Evolutionary conservation across 2,329 filamentous ascomycete species (phyloP).

Genomic region (Verticillium tricorpus): DNA sequence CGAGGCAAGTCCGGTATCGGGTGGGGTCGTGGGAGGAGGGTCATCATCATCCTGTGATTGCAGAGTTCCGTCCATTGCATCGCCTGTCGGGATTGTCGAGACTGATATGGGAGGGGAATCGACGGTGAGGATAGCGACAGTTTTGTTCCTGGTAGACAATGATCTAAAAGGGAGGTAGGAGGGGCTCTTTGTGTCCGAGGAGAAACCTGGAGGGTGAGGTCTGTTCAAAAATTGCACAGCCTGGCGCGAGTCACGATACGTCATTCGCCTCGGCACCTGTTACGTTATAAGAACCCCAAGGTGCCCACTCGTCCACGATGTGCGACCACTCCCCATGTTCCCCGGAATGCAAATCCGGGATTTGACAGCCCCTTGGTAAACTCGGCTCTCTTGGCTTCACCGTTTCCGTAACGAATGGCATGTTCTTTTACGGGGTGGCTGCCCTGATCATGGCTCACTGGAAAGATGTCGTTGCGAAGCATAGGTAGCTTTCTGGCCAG

Average conservation of each 20-base stretch:
- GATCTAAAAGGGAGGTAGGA: not conserved
- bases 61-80: slow-evolving; percentile 12
- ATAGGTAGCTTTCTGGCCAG: no score
- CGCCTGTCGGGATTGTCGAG: not conserved
- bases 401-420: not conserved
- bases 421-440: not conserved
- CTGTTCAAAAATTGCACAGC: not conserved
- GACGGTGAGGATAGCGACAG: not conserved
- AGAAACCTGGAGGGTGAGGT: not conserved
- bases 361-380: not conserved
- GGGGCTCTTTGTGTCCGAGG: not conserved
- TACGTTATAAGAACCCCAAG: not conserved
- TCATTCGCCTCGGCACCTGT: not conserved
- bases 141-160: not conserved
- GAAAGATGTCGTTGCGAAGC: no score
- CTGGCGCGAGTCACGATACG: not conserved
- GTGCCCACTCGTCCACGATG: not conserved
- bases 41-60: slow-evolving; percentile 12
- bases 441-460: not conserved
- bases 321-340: not conserved
- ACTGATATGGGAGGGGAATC: not conserved
- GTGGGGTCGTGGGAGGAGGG: slow-evolving; percentile 5
- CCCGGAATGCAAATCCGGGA: not conserved
- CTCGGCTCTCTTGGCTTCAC: not conserved
- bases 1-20: slow-evolving; percentile 4